Conservation (phyloP, 768 basidiomycete genomes). For the Guyanaporus albipodus region DNA sequence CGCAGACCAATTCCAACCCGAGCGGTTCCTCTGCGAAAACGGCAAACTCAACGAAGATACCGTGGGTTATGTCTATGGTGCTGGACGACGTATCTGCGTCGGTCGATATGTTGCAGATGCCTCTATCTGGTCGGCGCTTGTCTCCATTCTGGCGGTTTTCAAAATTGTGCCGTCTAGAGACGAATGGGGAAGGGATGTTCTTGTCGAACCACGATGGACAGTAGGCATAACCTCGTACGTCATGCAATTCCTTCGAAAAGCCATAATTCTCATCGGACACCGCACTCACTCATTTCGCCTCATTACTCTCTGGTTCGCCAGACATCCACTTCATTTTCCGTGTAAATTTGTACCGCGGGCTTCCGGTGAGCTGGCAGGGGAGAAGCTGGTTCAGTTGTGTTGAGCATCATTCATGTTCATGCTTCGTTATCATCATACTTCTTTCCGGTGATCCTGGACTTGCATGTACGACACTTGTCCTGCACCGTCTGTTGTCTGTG, state of each 20-base stretch:
- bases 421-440: too few species aligned
- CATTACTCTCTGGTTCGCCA: neutral
- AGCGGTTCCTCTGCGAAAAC: constrained; percentile 29
- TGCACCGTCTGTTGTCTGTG: too few species aligned
- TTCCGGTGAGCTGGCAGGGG: constrained; percentile 9
- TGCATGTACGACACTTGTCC: too few species aligned
- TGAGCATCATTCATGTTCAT: constrained; percentile 4
- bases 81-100: constrained; percentile 37
- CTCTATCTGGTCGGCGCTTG: constrained; percentile 36
- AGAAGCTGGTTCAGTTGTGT: constrained; percentile 17
- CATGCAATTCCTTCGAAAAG: neutral
- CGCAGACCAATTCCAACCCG: constrained; percentile 35
- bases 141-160: constrained; percentile 33
- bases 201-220: constrained; percentile 21
- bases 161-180: constrained; percentile 30
- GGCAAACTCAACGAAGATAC: constrained; percentile 28
- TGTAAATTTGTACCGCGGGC: constrained; percentile 26
- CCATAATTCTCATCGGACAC: neutral
- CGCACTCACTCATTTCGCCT: neutral
- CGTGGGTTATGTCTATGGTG: constrained; percentile 32
- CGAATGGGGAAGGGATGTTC: constrained; percentile 21
- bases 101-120: constrained; percentile 42
- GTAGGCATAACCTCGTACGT: constrained; percentile 28
- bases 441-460: too few species aligned
- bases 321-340: constrained; percentile 25